phyloP scores from a whole-genome alignment of 176 grass and related monocot genomes.

The Thalia dealbata region DNA sequence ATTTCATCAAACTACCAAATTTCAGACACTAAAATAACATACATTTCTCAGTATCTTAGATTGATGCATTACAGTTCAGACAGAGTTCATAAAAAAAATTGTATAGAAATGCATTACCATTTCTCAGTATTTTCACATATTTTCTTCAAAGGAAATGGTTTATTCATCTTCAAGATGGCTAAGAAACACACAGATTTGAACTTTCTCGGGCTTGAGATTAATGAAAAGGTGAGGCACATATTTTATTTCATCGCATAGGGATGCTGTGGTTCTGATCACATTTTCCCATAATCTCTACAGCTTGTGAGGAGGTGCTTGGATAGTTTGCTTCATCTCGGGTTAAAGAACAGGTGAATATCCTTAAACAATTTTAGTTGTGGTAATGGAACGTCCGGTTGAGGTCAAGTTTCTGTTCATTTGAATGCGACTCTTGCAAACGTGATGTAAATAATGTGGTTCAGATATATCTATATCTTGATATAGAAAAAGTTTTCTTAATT shows the following conservation, averaged over 20 bases:
- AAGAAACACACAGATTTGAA: constrained; percentile 43
- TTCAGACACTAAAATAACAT: neutral
- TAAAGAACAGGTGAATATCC: constrained; percentile 64
- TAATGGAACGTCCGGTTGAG: too few species aligned
- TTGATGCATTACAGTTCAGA: neutral
- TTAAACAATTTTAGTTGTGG: neutral
- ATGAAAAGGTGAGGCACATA: constrained; percentile 49
- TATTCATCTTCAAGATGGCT: constrained; percentile 84
- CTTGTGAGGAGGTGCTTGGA: constrained; percentile 75
- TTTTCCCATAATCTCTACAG: constrained; percentile 35
- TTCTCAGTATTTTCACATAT: constrained; percentile 16
- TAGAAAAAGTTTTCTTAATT: too few species aligned
- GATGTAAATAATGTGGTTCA: neutral
- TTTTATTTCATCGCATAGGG: constrained; percentile 9
- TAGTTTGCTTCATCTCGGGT: constrained; percentile 32
- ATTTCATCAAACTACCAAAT: neutral
- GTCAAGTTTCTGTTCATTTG: too few species aligned
- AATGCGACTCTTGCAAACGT: neutral
- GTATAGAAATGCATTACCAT: neutral
- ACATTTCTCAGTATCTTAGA: neutral
- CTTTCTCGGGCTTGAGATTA: constrained; percentile 97
- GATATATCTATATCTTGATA: too few species aligned
- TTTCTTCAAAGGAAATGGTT: constrained; percentile 66
- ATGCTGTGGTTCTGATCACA: constrained; percentile 1
- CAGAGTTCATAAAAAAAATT: neutral